phyloP scores from a whole-genome alignment of 371 early-diverging fungal species.

The Lichtheimia ramosa region DNA sequence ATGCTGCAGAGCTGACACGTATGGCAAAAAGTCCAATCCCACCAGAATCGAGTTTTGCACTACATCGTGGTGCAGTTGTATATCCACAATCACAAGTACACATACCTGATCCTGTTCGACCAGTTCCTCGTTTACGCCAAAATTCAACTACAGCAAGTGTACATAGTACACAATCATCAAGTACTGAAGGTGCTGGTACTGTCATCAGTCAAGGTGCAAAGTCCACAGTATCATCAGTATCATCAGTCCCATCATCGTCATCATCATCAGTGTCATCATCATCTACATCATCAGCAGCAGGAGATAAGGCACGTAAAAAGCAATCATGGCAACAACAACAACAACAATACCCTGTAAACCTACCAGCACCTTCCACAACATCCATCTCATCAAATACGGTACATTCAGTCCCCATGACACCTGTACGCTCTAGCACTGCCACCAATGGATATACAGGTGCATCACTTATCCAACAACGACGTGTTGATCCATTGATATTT shows the following conservation, averaged over 20 bases:
- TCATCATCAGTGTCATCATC: no score
- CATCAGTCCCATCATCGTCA: background rate
- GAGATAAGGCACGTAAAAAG: background rate
- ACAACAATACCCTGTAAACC: background rate
- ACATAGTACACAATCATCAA: conserved; percentile 15
- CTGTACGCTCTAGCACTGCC: conserved; percentile 25
- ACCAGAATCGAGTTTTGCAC: background rate
- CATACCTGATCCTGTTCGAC: conserved; percentile 4
- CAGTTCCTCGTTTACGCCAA: conserved; percentile 7
- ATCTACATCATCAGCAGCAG: no score
- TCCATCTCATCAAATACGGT: background rate
- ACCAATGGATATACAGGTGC: conserved; percentile 21
- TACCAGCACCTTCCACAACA: background rate
- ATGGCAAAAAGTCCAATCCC: conserved; percentile 5
- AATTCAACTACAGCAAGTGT: conserved; percentile 15
- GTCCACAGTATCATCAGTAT: no score
- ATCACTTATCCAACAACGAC: conserved; percentile 31
- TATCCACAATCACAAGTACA: background rate
- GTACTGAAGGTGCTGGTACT: conserved; percentile 5
- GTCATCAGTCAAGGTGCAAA: no score
- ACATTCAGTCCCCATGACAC: conserved; percentile 23
- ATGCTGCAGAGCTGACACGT: background rate
- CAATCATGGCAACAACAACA: conserved; percentile 12
- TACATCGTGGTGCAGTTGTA: background rate
- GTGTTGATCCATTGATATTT: conserved; percentile 38